A percentile compares a stretch with the other conserved stretches of the same genome.
Evolutionary conservation across 2,329 filamentous ascomycete genomes (phyloP).

Genomic region (Xylariaceae sp.): DNA sequence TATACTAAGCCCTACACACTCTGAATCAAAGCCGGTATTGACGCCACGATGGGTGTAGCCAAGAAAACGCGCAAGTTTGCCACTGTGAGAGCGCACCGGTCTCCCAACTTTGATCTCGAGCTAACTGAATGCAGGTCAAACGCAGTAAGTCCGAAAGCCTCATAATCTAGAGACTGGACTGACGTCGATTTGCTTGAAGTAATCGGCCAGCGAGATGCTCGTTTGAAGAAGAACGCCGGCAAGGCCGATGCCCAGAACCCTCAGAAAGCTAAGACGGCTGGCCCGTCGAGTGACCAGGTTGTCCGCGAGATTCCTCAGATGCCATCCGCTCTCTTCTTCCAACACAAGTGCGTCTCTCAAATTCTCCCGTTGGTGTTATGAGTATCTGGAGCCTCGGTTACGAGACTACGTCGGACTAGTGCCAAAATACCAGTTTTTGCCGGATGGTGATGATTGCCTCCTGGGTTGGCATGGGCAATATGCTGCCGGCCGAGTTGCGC

Average conservation of each 20-base stretch:
- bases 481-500: neutral
- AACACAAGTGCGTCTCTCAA: constrained; percentile 42
- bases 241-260: constrained; percentile 56
- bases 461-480: neutral
- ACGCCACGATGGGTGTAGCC: constrained; percentile 13
- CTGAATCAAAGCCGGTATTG: neutral
- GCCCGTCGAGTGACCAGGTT: constrained; percentile 48
- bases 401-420: neutral
- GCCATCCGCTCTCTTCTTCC: constrained; percentile 79
- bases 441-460: neutral
- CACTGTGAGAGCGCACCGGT: constrained; percentile 8
- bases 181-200: constrained; percentile 34
- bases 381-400: neutral
- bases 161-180: neutral
- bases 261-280: constrained; percentile 50
- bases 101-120: constrained; percentile 4
- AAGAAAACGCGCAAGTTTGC: constrained; percentile 21
- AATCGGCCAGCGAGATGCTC: constrained; percentile 72
- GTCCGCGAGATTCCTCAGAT: constrained; percentile 77
- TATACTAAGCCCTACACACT: neutral
- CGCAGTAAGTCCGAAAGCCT: constrained; percentile 20
- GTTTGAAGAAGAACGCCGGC: constrained; percentile 74
- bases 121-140: constrained; percentile 25
- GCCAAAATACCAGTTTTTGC: neutral
- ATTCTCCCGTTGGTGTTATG: neutral